Evolutionary conservation across 176 grass and related monocot species (phyloP).

Genomic region (Aegilops sharonensis): DNA sequence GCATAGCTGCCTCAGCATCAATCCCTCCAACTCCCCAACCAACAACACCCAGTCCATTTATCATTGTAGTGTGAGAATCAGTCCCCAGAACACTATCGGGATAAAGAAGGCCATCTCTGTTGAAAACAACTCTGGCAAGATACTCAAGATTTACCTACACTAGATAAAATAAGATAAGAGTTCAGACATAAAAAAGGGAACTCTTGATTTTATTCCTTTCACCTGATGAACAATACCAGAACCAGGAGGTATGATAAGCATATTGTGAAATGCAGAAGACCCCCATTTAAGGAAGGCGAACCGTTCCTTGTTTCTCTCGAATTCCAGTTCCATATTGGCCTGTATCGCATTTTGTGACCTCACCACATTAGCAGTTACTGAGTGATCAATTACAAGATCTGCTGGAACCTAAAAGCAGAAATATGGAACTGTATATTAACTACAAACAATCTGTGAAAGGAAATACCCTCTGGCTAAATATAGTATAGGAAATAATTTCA

Average conservation of each 20-base stretch:
- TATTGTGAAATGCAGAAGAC: slow-evolving; percentile 66
- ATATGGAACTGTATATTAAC: neutral
- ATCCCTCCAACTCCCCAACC: slow-evolving; percentile 77
- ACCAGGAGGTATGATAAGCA: slow-evolving; percentile 64
- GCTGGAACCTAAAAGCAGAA: neutral
- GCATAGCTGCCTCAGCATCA: slow-evolving; percentile 70
- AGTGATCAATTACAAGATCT: slow-evolving; percentile 74
- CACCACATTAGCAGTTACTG: slow-evolving; percentile 70
- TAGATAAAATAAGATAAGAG: neutral
- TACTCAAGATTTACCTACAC: slow-evolving; percentile 79
- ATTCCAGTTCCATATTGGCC: slow-evolving; percentile 68
- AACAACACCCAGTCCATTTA: slow-evolving; percentile 68
- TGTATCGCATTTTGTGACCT: slow-evolving; percentile 57
- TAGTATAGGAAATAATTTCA: neutral
- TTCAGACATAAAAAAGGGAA: neutral
- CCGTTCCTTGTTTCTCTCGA: slow-evolving; percentile 61
- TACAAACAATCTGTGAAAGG: neutral
- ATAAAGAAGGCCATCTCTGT: slow-evolving; percentile 43
- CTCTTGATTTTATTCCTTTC: neutral
- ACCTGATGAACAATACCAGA: slow-evolving; percentile 83
- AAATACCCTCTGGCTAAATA: neutral
- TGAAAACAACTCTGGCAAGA: slow-evolving; percentile 49
- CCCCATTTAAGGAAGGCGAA: slow-evolving; percentile 74
- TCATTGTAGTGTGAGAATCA: slow-evolving; percentile 78
- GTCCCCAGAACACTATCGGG: slow-evolving; percentile 72